Conservation (phyloP, 2,329 filamentous ascomycete species). For the Fusarium haematococcum region DNA sequence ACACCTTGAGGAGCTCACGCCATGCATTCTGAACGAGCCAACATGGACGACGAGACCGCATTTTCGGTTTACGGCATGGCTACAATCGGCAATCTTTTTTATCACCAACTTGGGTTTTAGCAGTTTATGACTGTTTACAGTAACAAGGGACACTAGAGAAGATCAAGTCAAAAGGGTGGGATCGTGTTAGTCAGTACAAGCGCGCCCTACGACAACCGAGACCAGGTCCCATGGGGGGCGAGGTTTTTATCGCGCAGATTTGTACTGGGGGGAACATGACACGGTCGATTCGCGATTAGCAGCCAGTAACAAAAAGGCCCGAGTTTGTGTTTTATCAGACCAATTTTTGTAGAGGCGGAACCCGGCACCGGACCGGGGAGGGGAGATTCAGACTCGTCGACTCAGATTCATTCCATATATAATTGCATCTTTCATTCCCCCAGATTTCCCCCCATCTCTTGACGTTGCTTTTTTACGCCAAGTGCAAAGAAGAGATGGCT, state of each 20-base stretch:
- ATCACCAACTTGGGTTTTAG: neutral
- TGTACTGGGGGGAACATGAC: slow-evolving; percentile 16
- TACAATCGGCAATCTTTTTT: neutral
- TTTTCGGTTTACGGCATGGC: neutral
- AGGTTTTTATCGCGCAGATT: slow-evolving; percentile 40
- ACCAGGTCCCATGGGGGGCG: slow-evolving; percentile 11
- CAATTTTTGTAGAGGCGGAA: slow-evolving; percentile 34
- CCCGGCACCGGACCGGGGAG: slow-evolving; percentile 31
- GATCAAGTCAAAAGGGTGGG: neutral
- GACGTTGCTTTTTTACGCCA: neutral
- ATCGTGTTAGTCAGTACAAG: neutral
- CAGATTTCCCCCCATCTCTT: neutral
- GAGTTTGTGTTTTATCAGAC: slow-evolving; percentile 15
- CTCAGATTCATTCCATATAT: slow-evolving; percentile 11
- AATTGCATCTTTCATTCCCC: neutral
- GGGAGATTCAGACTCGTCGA: slow-evolving; percentile 21
- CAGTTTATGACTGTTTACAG: neutral
- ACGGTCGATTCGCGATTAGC: slow-evolving; percentile 26
- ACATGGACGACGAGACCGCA: neutral
- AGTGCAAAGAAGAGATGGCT: neutral
- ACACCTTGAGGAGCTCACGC: neutral
- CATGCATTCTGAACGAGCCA: neutral
- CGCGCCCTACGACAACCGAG: neutral
- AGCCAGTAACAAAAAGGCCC: slow-evolving; percentile 1
- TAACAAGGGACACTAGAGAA: neutral